Evolutionary conservation across 371 early-diverging fungal species (phyloP), one percentile per base, ranked within the genome.

Genomic region (Zychaea mexicana): DNA sequence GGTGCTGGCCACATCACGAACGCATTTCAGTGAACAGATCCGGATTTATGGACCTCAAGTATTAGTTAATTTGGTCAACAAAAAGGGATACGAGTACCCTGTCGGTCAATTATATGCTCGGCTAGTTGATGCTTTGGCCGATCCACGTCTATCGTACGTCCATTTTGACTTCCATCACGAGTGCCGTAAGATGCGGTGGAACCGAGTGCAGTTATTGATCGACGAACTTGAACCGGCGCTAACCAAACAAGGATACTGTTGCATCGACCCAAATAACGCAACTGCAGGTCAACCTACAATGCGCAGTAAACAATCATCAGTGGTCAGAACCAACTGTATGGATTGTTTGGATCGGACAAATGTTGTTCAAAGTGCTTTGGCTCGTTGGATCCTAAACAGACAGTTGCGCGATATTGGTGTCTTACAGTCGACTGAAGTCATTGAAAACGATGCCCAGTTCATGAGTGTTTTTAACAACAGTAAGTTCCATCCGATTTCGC

Each of bases 301-400:
- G 15, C 42, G 42, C 3, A 42, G 42, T 42, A 42, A 60, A 19
- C 99, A 99, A 67, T 77, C 73, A 6, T 94, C 94, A 0, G 90
- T 98, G 2, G 82, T 97, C 3, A 88, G 99, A 49, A 93, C 98
- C 3, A 99, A 99, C 73, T 99, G 99, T 73, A 98, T 99, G 90
- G 99, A 99, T 81, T 99, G 99, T 70, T 77, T 99, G 32, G 99
- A 99, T 76, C 88, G 99, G 67, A 99, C 99, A 31, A 99, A 99
- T 72, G 97, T 99, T 0, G 95, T 97, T 1, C 99, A 99, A 72
- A 92, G 90, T 30, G 89, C 93, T 15, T 66, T 98, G 15, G 94
- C 93, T 3, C 82, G 91, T 38, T 74, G 80, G 62, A 71, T 89
- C 0, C 72, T 95, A 32, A 85, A 81, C 33, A 70, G 74, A 30